These are phyloP conservation scores for Teunomyces panamensis DNA, from an alignment of 805 yeast species.

Conservation along the genomic window DNA sequence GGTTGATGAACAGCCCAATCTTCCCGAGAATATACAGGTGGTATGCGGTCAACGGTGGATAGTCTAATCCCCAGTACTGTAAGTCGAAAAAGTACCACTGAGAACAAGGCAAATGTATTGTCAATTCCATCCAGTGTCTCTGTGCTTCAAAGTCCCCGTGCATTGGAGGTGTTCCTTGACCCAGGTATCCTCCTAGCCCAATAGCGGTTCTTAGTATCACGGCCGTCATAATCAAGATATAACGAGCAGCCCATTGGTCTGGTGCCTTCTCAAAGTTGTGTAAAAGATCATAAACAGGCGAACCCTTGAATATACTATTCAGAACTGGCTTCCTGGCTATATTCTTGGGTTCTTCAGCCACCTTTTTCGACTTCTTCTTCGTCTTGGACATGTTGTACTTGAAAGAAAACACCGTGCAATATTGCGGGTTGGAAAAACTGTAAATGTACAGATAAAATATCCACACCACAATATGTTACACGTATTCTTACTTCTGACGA, in stretches of 20 bases:
- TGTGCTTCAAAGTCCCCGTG: slow-evolving; percentile 98
- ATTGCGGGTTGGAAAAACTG: slow-evolving; percentile 3
- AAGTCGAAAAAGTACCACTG: slow-evolving; percentile 90
- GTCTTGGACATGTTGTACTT: slow-evolving; percentile 8
- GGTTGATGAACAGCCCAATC: slow-evolving; percentile 62
- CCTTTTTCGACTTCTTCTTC: slow-evolving; percentile 10
- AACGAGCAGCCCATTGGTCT: slow-evolving; percentile 88
- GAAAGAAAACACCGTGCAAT: background rate
- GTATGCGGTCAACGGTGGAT: slow-evolving; percentile 94
- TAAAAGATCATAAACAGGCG: slow-evolving; percentile 78
- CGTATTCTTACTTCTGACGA: too few species aligned
- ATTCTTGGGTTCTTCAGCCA: background rate
- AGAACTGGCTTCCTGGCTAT: background rate
- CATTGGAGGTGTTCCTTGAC: slow-evolving; percentile 68
- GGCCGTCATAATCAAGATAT: slow-evolving; percentile 69
- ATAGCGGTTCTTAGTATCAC: slow-evolving; percentile 78
- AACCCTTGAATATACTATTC: slow-evolving; percentile 36
- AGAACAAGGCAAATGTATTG: slow-evolving; percentile 66
- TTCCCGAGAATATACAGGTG: slow-evolving; percentile 82
- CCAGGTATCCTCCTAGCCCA: slow-evolving; percentile 87
- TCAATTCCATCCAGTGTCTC: slow-evolving; percentile 95
- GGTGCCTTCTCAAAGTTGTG: slow-evolving; percentile 76
- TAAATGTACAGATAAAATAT: background rate
- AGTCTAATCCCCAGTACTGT: slow-evolving; percentile 94
- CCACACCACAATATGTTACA: background rate